These are phyloP conservation scores for Ilyonectria sp. DNA, from an alignment of 2,329 filamentous ascomycete species.

Conservation along the genomic window DNA sequence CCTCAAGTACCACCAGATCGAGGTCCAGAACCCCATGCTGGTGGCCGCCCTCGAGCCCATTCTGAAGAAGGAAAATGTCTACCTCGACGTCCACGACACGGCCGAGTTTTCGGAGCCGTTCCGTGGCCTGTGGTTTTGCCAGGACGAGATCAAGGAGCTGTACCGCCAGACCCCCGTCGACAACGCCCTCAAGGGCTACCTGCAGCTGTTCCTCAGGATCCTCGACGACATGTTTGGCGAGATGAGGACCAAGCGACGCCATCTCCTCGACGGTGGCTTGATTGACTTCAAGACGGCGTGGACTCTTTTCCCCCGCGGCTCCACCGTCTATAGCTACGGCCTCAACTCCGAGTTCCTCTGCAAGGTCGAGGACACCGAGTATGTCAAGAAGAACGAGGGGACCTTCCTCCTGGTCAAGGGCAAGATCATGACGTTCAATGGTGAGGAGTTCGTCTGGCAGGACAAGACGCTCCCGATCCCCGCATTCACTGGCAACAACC, in stretches of 20 bases:
- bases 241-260: constrained; percentile 53
- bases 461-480: constrained; percentile 50
- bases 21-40: constrained; percentile 60
- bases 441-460: constrained; percentile 59
- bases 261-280: constrained; percentile 55
- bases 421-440: constrained; percentile 58
- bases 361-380: constrained; percentile 55
- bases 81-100: constrained; percentile 55
- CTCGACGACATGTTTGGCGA: constrained; percentile 61
- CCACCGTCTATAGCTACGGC: constrained; percentile 56
- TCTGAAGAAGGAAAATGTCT: constrained; percentile 58
- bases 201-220: constrained; percentile 58
- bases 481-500: constrained; percentile 57
- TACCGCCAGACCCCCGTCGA: constrained; percentile 45
- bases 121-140: constrained; percentile 60
- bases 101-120: constrained; percentile 59
- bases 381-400: constrained; percentile 37
- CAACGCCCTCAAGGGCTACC: constrained; percentile 53
- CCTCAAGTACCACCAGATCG: constrained; percentile 58
- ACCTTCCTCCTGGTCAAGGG: constrained; percentile 47
- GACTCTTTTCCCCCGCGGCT: constrained; percentile 60
- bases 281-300: constrained; percentile 60
- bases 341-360: constrained; percentile 59
- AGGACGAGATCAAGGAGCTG: constrained; percentile 58
- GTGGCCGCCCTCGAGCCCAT: constrained; percentile 60